Percentiles rank a stretch among this genome's conserved stretches.
phyloP scores from a whole-genome alignment of 768 basidiomycete genomes.

The Tricholomella constricta region DNA sequence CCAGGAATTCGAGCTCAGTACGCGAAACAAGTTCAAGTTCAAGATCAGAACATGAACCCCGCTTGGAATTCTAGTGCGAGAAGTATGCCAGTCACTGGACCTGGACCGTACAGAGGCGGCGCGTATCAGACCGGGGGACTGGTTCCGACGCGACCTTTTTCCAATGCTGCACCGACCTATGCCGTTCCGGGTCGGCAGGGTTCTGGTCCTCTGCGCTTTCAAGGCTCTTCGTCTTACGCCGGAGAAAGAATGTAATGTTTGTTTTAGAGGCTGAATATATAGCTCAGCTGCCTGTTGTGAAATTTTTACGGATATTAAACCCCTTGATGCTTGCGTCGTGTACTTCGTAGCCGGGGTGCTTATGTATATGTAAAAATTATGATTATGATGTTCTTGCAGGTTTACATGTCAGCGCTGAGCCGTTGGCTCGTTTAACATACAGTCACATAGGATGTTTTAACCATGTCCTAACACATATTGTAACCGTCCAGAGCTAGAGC shows the following conservation, averaged over 20 bases:
- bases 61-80: background rate
- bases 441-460: too few relatives aligned
- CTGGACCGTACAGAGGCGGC: background rate
- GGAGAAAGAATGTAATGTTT: background rate
- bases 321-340: too few relatives aligned
- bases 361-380: too few relatives aligned
- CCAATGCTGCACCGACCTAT: background rate
- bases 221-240: background rate
- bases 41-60: conserved; percentile 15
- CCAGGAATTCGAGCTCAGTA: background rate
- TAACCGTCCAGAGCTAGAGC: too few relatives aligned
- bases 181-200: background rate
- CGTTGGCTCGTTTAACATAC: too few relatives aligned
- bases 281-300: too few relatives aligned
- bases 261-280: too few relatives aligned
- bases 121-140: background rate
- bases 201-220: background rate
- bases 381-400: too few relatives aligned
- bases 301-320: too few relatives aligned
- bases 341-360: too few relatives aligned
- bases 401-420: too few relatives aligned
- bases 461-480: too few relatives aligned
- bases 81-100: background rate
- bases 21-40: conserved; percentile 6
- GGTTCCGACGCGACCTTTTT: background rate